Base-by-base conservation (phyloP, 208 protist genomes). In the Kentomonas sorsogonicus region DNA sequence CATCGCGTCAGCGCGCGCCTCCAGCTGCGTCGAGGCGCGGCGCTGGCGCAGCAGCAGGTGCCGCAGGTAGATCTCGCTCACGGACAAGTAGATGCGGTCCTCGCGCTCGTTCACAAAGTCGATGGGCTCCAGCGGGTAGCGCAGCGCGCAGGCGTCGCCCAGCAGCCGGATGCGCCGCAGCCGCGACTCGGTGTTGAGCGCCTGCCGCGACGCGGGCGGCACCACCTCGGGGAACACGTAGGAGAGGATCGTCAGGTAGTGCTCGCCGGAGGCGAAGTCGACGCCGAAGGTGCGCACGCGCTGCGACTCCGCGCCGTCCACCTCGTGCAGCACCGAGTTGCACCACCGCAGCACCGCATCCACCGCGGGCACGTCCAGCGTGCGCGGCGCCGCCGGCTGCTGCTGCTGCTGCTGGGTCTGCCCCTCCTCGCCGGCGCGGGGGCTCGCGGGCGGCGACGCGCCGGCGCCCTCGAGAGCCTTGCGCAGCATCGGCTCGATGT, bases 241-340 rank as follows among this genome's bases (percentile, higher is more conserved):
- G 38, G 71, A 52, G 29, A 94, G 57, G 4, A 94, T 9, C 25
- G 66, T 46, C 16, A 72, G 56, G 56, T 81, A 89, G 11, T 54
- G 70, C 44, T 88, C 81, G 4, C 87, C 87, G 51, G 63, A 72
- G 2, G 66, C 63, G 53, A 94, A 94, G 69, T 91, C 83, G 16
- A 54, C 15, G 16, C 69, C 73, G 52, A 94, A 79, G 46, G 64
- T 68, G 16, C 66, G 53, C n/a, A 89, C 58, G 0, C 48, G 58
- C 15, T 7, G 22, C 18, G 64, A 67, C 6, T 50, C 39, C 11
- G 36, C 44, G 26, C 59, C 54, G 25, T 62, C 53, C 18, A 57
- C 59, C 3, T 40, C 30, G 6, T 27, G 25, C 20, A 86, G 66
- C 25, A 90, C 62, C 27, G 52, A 50, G 53, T 93, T 83, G 34